Evolutionary conservation across 2,329 filamentous ascomycete genomes (phyloP).

Genomic region (Paraconiothyrium sp.): DNA sequence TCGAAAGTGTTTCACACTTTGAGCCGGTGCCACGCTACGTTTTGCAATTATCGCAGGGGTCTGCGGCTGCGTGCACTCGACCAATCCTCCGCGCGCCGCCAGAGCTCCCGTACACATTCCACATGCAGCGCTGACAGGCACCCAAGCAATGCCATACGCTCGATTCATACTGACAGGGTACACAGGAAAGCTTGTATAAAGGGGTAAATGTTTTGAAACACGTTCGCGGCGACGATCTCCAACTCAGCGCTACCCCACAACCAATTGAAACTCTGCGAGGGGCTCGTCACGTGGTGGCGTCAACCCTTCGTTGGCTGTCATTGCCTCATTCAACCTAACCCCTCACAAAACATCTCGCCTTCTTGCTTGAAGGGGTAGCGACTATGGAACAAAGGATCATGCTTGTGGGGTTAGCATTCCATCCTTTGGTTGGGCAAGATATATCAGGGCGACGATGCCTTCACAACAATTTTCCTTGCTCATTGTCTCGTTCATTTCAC

Average conservation of each 20-base stretch:
- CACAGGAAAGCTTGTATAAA: slow-evolving; percentile 7
- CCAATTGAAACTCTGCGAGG: slow-evolving; percentile 28
- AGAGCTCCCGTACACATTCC: not conserved
- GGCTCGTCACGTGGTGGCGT: slow-evolving; percentile 23
- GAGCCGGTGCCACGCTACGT: not conserved
- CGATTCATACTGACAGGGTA: not conserved
- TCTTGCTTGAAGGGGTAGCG: not conserved
- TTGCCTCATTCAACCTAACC: not conserved
- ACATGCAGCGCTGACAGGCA: slow-evolving; percentile 1
- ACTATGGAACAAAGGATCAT: slow-evolving; percentile 6
- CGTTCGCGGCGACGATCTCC: slow-evolving; percentile 2
- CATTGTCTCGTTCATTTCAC: slow-evolving; percentile 1
- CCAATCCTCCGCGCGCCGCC: not conserved
- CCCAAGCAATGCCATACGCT: slow-evolving; percentile 1
- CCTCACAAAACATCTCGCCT: not conserved
- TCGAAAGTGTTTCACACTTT: not conserved
- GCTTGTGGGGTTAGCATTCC: not conserved
- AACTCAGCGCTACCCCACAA: slow-evolving; percentile 7
- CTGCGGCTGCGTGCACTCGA: not conserved
- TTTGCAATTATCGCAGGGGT: not conserved
- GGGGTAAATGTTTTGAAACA: slow-evolving; percentile 34
- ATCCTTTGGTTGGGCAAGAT: not conserved
- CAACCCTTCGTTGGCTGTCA: slow-evolving; percentile 16
- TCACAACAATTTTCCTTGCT: not conserved
- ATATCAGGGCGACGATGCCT: slow-evolving; percentile 1